These are phyloP conservation scores for Irpex sp. DNA, from an alignment of 1,284 basidiomycete species.

Conservation along the genomic window DNA sequence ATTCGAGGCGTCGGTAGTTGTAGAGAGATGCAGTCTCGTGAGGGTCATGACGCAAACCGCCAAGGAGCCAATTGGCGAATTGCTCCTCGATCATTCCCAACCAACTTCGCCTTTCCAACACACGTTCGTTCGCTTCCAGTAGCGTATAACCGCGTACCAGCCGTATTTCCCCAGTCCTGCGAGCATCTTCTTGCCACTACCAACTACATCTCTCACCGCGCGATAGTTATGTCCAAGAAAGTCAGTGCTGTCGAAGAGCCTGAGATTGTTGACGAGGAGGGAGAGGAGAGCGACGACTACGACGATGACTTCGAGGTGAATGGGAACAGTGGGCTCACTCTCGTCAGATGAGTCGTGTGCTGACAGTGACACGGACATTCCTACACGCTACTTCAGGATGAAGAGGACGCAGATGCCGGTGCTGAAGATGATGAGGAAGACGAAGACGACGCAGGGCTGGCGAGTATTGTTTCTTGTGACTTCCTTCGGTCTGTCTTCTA, in stretches of 20 bases:
- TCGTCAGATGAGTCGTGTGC: neutral
- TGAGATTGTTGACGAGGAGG: constrained; percentile 7
- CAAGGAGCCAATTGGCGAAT: constrained; percentile 6
- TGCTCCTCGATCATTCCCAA: neutral
- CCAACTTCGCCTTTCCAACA: constrained; percentile 2
- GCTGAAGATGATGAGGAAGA: constrained; percentile 6
- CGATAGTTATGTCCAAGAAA: constrained; percentile 6
- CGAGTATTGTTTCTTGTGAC: neutral
- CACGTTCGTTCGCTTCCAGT: constrained; percentile 9
- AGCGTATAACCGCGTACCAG: neutral
- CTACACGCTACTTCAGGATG: neutral
- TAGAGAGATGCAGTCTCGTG: neutral
- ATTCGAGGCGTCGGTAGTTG: neutral
- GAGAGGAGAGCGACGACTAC: constrained; percentile 9
- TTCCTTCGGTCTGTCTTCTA: neutral
- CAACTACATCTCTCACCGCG: neutral
- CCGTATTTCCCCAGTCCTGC: too few relatives aligned
- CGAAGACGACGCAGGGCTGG: constrained; percentile 4
- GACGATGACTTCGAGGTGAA: constrained; percentile 6
- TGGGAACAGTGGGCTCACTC: neutral
- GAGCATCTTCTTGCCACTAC: neutral
- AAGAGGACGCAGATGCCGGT: constrained; percentile 3
- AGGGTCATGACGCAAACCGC: constrained; percentile 10
- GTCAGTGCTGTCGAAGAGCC: constrained; percentile 8
- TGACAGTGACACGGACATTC: neutral